These are phyloP conservation scores for Ogataea degrootiae DNA, from an alignment of 805 yeast genomes.

Conservation along the genomic window DNA sequence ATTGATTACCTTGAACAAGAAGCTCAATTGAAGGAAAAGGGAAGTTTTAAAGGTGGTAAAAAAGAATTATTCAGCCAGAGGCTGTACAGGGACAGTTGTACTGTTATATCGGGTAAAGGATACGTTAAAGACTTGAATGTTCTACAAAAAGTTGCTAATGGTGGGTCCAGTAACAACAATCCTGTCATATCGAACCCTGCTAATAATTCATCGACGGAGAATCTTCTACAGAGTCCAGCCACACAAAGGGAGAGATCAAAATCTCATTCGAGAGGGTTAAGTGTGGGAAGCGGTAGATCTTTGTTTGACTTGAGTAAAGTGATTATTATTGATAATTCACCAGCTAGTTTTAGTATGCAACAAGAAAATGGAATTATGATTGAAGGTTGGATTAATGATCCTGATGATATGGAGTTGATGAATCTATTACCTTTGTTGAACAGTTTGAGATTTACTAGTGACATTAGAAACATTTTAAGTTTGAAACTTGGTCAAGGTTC, in stretches of 20 bases:
- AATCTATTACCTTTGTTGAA: conserved; percentile 75
- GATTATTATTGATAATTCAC: conserved; percentile 87
- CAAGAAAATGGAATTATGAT: conserved; percentile 86
- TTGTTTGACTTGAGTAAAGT: conserved; percentile 57
- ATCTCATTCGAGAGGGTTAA: conserved; percentile 14
- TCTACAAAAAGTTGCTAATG: conserved; percentile 6
- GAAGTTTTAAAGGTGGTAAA: conserved; percentile 13
- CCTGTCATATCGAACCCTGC: too few relatives aligned
- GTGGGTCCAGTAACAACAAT: background rate
- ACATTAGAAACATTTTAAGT: conserved; percentile 74
- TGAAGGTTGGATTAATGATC: conserved; percentile 98
- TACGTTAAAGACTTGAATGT: conserved; percentile 71
- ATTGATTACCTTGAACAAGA: conserved; percentile 85
- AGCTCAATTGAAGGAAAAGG: conserved; percentile 26
- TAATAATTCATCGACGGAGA: too few relatives aligned
- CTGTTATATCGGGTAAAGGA: conserved; percentile 71
- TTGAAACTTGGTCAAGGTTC: conserved; percentile 68
- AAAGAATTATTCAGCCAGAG: conserved; percentile 48
- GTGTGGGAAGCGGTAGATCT: conserved; percentile 4
- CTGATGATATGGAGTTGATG: conserved; percentile 79
- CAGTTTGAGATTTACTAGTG: conserved; percentile 74
- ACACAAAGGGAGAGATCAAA: conserved; percentile 26
- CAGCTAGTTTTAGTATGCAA: conserved; percentile 79
- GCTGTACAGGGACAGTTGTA: conserved; percentile 77
- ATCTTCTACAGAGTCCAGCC: background rate